Evolutionary conservation across 2,329 filamentous ascomycete species (phyloP).

Genomic region (Ophiostoma quercus): DNA sequence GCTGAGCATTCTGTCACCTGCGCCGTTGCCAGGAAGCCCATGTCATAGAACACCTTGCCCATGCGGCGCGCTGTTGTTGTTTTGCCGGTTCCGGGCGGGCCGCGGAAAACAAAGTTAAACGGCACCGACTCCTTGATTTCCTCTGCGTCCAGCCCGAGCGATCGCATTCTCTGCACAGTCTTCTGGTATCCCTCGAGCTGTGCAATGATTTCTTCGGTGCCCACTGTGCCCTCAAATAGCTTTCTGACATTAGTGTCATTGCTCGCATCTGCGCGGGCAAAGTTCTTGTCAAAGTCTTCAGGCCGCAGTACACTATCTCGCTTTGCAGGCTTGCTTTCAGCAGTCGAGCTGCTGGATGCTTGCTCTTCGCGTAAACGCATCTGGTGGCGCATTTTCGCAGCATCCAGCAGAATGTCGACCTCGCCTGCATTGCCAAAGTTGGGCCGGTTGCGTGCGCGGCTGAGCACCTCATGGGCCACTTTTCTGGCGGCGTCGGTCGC

Average conservation of each 20-base stretch:
- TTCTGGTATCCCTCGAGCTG: conserved; percentile 52
- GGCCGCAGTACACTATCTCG: conserved; percentile 32
- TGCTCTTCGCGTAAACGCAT: conserved; percentile 27
- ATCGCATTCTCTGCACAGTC: conserved; percentile 47
- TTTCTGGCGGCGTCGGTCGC: conserved; percentile 48
- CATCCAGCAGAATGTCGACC: conserved; percentile 62
- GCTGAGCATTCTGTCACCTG: conserved; percentile 55
- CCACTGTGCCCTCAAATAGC: conserved; percentile 55
- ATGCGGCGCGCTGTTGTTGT: conserved; percentile 68
- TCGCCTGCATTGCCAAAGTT: conserved; percentile 71
- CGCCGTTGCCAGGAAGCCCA: conserved; percentile 58
- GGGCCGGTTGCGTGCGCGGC: conserved; percentile 54
- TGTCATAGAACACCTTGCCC: conserved; percentile 69
- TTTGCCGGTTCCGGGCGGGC: conserved; percentile 59
- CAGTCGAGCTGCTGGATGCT: neutral
- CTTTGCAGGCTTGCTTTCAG: conserved; percentile 14
- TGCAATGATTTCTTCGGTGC: conserved; percentile 50
- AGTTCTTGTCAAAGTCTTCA: conserved; percentile 55
- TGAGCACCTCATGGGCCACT: conserved; percentile 56
- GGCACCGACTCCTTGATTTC: conserved; percentile 48
- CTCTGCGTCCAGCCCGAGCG: conserved; percentile 47
- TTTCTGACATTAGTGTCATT: conserved; percentile 45
- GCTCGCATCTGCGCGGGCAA: conserved; percentile 45
- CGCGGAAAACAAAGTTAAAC: conserved; percentile 65
- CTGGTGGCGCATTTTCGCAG: conserved; percentile 45